These are phyloP conservation scores for Lanmaoa rubissima DNA, from an alignment of 768 basidiomycete genomes.

Conservation along the genomic window DNA sequence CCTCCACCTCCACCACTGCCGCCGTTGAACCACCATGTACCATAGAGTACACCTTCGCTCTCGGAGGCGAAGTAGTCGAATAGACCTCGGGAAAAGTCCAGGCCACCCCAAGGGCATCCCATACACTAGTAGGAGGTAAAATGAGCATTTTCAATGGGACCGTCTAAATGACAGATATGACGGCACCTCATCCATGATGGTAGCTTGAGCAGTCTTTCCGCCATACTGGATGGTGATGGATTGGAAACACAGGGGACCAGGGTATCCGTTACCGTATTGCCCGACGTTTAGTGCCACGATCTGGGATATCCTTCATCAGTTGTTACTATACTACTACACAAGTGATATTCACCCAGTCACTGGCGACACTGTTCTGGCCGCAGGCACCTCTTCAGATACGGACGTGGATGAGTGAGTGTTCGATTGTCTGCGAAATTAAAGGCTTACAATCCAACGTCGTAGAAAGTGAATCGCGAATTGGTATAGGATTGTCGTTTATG, in stretches of 20 bases:
- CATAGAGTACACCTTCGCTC: constrained; percentile 54
- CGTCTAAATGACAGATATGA: neutral
- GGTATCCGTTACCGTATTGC: constrained; percentile 60
- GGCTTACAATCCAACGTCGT: constrained; percentile 51
- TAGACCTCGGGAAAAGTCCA: constrained; percentile 67
- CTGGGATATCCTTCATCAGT: constrained; percentile 27
- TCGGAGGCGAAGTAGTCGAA: constrained; percentile 58
- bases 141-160: constrained; percentile 1
- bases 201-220: constrained; percentile 58
- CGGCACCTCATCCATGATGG: constrained; percentile 61
- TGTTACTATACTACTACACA: neutral
- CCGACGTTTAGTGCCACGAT: constrained; percentile 53
- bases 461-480: constrained; percentile 50
- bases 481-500: constrained; percentile 36
- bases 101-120: constrained; percentile 59
- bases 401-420: constrained; percentile 9
- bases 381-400: constrained; percentile 51
- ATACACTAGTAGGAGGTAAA: constrained; percentile 46
- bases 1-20: constrained; percentile 31
- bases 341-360: constrained; percentile 44
- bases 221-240: constrained; percentile 58
- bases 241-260: constrained; percentile 63
- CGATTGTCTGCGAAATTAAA: neutral
- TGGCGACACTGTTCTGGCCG: constrained; percentile 38
- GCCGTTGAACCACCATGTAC: constrained; percentile 56